These are phyloP conservation scores for Excoecaria agallocha DNA, from an alignment of 345 rosid genomes.

Conservation along the genomic window DNA sequence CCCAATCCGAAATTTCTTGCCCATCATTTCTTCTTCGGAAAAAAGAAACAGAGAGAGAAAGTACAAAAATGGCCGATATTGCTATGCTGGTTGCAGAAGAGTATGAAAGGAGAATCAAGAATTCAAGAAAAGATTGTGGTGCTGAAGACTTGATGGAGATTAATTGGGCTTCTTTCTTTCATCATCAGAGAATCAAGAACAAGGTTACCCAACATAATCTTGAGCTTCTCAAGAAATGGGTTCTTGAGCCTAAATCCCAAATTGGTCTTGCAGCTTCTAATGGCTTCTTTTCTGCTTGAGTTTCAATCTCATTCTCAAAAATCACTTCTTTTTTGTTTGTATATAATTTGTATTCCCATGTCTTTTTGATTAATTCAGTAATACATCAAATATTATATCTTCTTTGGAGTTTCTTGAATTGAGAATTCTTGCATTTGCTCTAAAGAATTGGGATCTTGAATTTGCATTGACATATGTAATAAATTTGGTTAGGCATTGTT, in stretches of 20 bases:
- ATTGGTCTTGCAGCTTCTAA: conserved; percentile 42
- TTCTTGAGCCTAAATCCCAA: conserved; percentile 35
- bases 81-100: conserved; percentile 65
- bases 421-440: no score
- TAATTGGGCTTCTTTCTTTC: conserved; percentile 4
- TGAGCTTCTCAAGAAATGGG: conserved; percentile 18
- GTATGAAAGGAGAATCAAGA: conserved; percentile 49
- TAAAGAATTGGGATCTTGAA: not conserved
- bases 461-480: no score
- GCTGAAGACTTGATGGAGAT: conserved; percentile 7
- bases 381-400: not conserved
- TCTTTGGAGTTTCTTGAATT: no score
- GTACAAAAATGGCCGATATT: conserved; percentile 48
- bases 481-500: no score
- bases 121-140: conserved; percentile 13
- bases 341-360: not conserved
- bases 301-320: no score
- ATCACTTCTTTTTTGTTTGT: not conserved
- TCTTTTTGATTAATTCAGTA: not conserved
- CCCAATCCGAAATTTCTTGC: not conserved
- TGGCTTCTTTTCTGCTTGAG: conserved; percentile 48
- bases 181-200: conserved; percentile 19
- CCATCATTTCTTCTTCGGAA: not conserved
- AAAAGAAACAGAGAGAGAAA: no score
- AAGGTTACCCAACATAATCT: not conserved